Percentiles rank a stretch among this genome's conserved stretches.
Evolutionary conservation across 2,329 filamentous ascomycete genomes (phyloP).

Genomic region (Paraconiothyrium sp.): DNA sequence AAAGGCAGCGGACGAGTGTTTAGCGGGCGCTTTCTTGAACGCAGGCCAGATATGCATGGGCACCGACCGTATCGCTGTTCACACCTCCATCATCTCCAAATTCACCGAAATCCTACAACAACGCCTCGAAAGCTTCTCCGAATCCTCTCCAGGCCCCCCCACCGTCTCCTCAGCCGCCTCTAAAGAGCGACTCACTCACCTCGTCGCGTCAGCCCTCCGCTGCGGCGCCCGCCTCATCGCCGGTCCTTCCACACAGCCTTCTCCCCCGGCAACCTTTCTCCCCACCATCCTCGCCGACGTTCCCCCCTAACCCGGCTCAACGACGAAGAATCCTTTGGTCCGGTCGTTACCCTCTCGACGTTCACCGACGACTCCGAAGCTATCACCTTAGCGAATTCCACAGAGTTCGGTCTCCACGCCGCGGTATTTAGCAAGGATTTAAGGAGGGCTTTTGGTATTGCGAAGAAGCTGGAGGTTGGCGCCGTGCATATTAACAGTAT

Average conservation of each 20-base stretch:
- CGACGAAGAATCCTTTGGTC: slow-evolving; percentile 27
- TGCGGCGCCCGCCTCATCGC: slow-evolving; percentile 21
- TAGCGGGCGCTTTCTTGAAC: slow-evolving; percentile 87
- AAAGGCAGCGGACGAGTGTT: slow-evolving; percentile 79
- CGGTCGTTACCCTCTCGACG: slow-evolving; percentile 17
- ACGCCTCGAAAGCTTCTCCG: slow-evolving; percentile 20
- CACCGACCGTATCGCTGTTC: slow-evolving; percentile 57
- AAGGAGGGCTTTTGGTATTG: slow-evolving; percentile 19
- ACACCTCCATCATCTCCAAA: slow-evolving; percentile 21
- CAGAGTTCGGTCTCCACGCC: slow-evolving; percentile 25
- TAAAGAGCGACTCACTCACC: slow-evolving; percentile 18
- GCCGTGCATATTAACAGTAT: slow-evolving; percentile 32
- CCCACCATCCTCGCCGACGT: slow-evolving; percentile 25
- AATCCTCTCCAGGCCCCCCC: slow-evolving; percentile 13
- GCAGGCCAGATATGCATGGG: slow-evolving; percentile 68
- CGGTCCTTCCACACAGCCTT: background rate
- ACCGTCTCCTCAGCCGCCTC: slow-evolving; percentile 19
- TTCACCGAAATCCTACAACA: slow-evolving; percentile 27
- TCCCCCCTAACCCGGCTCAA: slow-evolving; percentile 13
- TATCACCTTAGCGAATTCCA: slow-evolving; percentile 21
- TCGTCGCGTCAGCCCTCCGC: slow-evolving; percentile 5
- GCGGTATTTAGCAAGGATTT: slow-evolving; percentile 26
- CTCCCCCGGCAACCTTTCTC: slow-evolving; percentile 19
- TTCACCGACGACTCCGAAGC: slow-evolving; percentile 26
- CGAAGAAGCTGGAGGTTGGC: slow-evolving; percentile 26